phyloP scores from a whole-genome alignment of 2,329 filamentous ascomycete genomes.

The Ambrosiella cleistominuta region DNA sequence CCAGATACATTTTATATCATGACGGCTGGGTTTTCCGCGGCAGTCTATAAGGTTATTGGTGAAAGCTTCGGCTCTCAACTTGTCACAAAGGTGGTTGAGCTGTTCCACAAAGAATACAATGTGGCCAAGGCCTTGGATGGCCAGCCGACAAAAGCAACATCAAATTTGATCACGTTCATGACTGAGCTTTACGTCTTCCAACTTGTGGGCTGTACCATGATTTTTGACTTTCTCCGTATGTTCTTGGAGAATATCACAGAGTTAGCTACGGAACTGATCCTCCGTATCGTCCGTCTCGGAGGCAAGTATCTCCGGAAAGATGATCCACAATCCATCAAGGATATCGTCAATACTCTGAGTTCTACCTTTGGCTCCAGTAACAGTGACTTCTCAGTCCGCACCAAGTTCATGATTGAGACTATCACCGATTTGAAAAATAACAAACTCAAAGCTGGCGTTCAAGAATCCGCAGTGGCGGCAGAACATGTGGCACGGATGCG shows the following conservation, averaged over 20 bases:
- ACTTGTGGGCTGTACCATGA: slow-evolving; percentile 60
- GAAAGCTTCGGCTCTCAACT: slow-evolving; percentile 80
- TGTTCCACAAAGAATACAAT: slow-evolving; percentile 51
- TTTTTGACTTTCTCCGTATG: slow-evolving; percentile 80
- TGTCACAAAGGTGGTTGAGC: slow-evolving; percentile 57
- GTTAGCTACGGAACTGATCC: slow-evolving; percentile 69
- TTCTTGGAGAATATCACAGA: slow-evolving; percentile 63
- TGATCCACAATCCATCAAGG: slow-evolving; percentile 72
- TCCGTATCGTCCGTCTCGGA: slow-evolving; percentile 66
- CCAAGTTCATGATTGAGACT: slow-evolving; percentile 93
- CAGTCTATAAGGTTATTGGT: slow-evolving; percentile 72
- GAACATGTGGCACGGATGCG: slow-evolving; percentile 81
- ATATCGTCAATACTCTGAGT: slow-evolving; percentile 66
- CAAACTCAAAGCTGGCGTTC: slow-evolving; percentile 58
- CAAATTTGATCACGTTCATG: slow-evolving; percentile 68
- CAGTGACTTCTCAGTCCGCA: slow-evolving; percentile 61
- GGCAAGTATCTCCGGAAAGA: slow-evolving; percentile 75
- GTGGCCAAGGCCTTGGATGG: slow-evolving; percentile 19
- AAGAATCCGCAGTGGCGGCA: slow-evolving; percentile 52
- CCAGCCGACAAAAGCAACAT: slow-evolving; percentile 21
- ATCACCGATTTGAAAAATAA: slow-evolving; percentile 93
- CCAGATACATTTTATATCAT: slow-evolving; percentile 83
- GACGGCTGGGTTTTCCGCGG: slow-evolving; percentile 75
- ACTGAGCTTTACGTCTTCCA: slow-evolving; percentile 87
- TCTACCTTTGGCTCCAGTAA: slow-evolving; percentile 50